Evolutionary conservation across 1,284 basidiomycete species (phyloP).

Genomic region (Leccinum subfulvum): DNA sequence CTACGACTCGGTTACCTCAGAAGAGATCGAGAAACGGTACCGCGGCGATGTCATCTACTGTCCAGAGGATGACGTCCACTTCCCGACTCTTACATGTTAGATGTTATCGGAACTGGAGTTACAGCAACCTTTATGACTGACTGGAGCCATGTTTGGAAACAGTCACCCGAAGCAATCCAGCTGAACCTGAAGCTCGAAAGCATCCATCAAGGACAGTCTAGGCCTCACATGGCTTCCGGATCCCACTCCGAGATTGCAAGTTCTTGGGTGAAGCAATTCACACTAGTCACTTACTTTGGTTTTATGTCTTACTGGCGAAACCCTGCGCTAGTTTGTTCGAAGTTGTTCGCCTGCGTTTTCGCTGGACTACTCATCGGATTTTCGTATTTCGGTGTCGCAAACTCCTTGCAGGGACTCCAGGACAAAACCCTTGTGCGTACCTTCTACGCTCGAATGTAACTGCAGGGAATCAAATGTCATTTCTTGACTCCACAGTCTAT

Average conservation of each 20-base stretch:
- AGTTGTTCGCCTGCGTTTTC: constrained; percentile 55
- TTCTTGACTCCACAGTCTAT: constrained; percentile 13
- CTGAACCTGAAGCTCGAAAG: constrained; percentile 35
- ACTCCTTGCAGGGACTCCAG: constrained; percentile 70
- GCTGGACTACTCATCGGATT: constrained; percentile 61
- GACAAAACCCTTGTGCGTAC: constrained; percentile 67
- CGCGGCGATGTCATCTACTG: too few species aligned
- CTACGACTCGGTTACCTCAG: too few species aligned
- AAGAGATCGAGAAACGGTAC: too few species aligned
- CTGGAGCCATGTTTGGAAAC: constrained; percentile 46
- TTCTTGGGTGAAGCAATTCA: constrained; percentile 48
- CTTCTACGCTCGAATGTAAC: background rate
- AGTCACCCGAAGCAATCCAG: constrained; percentile 36
- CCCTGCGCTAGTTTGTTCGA: constrained; percentile 74
- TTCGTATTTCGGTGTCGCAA: constrained; percentile 63
- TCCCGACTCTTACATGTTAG: constrained; percentile 52
- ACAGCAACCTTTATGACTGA: constrained; percentile 42
- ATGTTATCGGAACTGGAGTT: constrained; percentile 65
- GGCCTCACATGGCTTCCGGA: constrained; percentile 11
- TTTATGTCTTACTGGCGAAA: constrained; percentile 45
- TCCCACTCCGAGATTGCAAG: constrained; percentile 50
- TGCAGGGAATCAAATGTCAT: background rate
- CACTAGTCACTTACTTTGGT: constrained; percentile 39
- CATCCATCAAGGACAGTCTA: constrained; percentile 33
- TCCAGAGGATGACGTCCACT: too few species aligned